Conservation (phyloP, 1,284 basidiomycete genomes). For the Ceratobasidium theobromae region DNA sequence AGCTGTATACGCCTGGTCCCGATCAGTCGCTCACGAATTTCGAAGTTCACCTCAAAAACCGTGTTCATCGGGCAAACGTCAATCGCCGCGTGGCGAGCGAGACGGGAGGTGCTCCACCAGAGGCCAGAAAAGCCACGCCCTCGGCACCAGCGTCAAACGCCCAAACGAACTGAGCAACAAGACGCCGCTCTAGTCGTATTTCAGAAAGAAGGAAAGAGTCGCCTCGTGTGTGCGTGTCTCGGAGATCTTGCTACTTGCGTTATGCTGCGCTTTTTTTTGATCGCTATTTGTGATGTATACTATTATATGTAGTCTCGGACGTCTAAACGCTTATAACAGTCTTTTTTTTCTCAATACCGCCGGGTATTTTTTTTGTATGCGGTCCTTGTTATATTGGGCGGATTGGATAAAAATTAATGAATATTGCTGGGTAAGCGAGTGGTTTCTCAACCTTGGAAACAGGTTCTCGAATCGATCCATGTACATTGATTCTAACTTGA, state of each 20-base stretch:
- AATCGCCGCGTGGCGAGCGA: slow-evolving; percentile 41
- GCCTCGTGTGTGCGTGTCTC: neutral
- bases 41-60: slow-evolving; percentile 86
- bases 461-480: too few relatives aligned
- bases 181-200: neutral
- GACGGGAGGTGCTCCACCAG: neutral
- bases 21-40: slow-evolving; percentile 89
- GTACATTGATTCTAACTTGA: too few relatives aligned
- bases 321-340: slow-evolving; percentile 27
- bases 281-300: slow-evolving; percentile 23
- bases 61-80: slow-evolving; percentile 65
- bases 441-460: too few relatives aligned
- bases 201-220: neutral
- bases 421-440: too few relatives aligned
- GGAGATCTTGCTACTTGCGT: slow-evolving; percentile 17
- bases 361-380: too few relatives aligned
- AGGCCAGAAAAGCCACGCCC: neutral
- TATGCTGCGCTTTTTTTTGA: slow-evolving; percentile 24
- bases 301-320: slow-evolving; percentile 29
- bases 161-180: neutral
- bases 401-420: too few relatives aligned
- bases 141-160: neutral
- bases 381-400: too few relatives aligned
- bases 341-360: too few relatives aligned
- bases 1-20: slow-evolving; percentile 93